Conservation (phyloP, 2,329 filamentous ascomycete genomes). For the Diaporthe australafricana region DNA sequence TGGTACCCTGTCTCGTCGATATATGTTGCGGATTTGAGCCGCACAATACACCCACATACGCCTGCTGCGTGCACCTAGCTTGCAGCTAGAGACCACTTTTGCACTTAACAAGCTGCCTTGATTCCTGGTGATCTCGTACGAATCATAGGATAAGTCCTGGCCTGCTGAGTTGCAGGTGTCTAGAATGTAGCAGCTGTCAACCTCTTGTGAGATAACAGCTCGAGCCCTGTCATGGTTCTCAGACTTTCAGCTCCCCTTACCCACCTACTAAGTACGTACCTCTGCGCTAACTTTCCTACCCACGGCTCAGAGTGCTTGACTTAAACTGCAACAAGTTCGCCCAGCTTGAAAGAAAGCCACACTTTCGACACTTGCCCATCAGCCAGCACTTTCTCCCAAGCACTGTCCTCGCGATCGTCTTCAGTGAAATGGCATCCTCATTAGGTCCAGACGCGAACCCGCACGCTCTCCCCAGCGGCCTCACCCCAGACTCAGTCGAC, state of each 20-base stretch:
- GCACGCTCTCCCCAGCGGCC: slow-evolving; percentile 68
- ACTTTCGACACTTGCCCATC: neutral
- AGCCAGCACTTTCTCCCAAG: neutral
- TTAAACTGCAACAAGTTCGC: neutral
- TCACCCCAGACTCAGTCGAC: slow-evolving; percentile 87
- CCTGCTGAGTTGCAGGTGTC: no score
- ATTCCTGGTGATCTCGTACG: neutral
- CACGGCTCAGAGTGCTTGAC: neutral
- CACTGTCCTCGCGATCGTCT: neutral
- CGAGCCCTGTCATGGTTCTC: neutral
- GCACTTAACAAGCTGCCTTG: neutral
- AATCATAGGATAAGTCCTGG: no score
- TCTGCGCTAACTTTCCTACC: neutral
- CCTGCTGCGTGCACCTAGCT: no score
- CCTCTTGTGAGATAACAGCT: neutral
- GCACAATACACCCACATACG: neutral
- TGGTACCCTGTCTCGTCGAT: neutral
- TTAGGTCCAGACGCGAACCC: slow-evolving; percentile 38
- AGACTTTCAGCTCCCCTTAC: neutral
- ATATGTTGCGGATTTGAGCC: neutral
- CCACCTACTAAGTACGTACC: neutral
- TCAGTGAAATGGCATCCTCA: neutral
- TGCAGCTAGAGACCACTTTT: neutral
- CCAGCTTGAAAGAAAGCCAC: neutral
- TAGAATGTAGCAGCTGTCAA: neutral